Conservation (phyloP, 129 eudicot species). For the Lactuca saligna region DNA sequence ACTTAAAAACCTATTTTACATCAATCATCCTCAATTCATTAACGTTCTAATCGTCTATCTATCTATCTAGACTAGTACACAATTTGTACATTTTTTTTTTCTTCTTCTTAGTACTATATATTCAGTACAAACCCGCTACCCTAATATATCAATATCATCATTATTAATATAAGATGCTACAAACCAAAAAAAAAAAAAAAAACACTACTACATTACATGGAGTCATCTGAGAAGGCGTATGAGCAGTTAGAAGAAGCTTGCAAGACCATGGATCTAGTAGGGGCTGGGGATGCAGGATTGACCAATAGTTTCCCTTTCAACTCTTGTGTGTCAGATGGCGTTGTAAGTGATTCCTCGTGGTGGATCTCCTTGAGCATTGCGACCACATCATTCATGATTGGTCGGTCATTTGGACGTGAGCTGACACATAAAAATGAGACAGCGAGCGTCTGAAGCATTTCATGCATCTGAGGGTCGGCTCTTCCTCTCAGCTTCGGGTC, state of each 20-base stretch:
- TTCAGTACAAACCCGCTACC: constrained; percentile 11
- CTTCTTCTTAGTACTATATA: not conserved
- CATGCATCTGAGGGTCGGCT: constrained; percentile 96
- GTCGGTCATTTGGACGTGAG: constrained; percentile 78
- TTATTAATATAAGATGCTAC: not conserved
- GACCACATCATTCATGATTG: constrained; percentile 90
- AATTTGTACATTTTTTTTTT: not conserved
- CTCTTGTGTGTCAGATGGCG: constrained; percentile 42
- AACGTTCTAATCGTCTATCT: no score
- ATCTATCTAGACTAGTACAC: not conserved
- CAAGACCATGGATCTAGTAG: constrained; percentile 43
- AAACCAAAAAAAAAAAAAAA: not conserved
- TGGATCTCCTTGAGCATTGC: constrained; percentile 95
- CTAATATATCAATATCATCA: constrained; percentile 10
- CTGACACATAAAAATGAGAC: constrained; percentile 84
- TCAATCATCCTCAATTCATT: not conserved
- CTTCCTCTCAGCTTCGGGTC: constrained; percentile 83
- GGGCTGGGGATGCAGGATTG: constrained; percentile 43
- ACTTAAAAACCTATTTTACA: constrained; percentile 29
- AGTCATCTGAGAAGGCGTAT: constrained; percentile 81
- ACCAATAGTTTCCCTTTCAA: constrained; percentile 44
- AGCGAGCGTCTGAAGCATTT: constrained; percentile 92
- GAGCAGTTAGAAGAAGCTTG: constrained; percentile 87
- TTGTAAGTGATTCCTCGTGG: constrained; percentile 40
- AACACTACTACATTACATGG: constrained; percentile 29